A percentile compares a stretch with the other conserved stretches of the same genome.
phyloP scores from a whole-genome alignment of 2,329 filamentous ascomycete genomes.

The Cladosporium austrohemisphaericum region DNA sequence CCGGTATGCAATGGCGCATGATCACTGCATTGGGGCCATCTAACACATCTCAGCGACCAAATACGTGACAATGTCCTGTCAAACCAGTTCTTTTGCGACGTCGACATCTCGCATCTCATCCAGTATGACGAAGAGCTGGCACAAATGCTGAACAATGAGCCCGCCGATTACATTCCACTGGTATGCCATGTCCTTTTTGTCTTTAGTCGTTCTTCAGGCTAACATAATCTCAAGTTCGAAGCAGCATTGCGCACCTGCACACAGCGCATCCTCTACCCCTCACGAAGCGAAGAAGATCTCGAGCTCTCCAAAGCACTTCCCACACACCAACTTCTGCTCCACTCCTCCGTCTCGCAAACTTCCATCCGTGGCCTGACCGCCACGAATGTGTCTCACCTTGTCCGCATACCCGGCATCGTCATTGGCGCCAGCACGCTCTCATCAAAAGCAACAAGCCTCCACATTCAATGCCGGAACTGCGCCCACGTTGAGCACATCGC shows the following conservation, averaged over 20 bases:
- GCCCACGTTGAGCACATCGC: constrained; percentile 65
- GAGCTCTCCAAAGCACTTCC: constrained; percentile 47
- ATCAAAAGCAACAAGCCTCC: constrained; percentile 84
- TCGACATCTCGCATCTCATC: constrained; percentile 93
- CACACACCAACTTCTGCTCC: constrained; percentile 89
- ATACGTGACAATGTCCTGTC: constrained; percentile 90
- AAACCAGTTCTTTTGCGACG: constrained; percentile 92
- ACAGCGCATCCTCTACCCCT: constrained; percentile 86
- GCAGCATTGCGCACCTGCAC: constrained; percentile 85
- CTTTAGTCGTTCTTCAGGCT: constrained; percentile 20
- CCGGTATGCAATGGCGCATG: constrained; percentile 53
- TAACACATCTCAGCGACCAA: constrained; percentile 65
- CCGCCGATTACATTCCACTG: constrained; percentile 85
- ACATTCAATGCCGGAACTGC: constrained; percentile 86
- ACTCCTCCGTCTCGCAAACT: constrained; percentile 84
- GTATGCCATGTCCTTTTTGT: constrained; percentile 50
- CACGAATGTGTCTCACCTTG: constrained; percentile 87
- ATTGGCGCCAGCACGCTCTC: constrained; percentile 96
- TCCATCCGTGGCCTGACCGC: constrained; percentile 94
- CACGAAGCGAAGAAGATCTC: constrained; percentile 61
- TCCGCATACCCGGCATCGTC: constrained; percentile 93
- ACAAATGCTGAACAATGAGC: constrained; percentile 82
- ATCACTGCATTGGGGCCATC: constrained; percentile 31
- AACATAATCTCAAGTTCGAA: constrained; percentile 66
- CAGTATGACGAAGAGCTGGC: constrained; percentile 94